These are phyloP conservation scores for Cyclostephanos tholiformis DNA, from an alignment of 108 stramenopile genomes.

Conservation along the genomic window DNA sequence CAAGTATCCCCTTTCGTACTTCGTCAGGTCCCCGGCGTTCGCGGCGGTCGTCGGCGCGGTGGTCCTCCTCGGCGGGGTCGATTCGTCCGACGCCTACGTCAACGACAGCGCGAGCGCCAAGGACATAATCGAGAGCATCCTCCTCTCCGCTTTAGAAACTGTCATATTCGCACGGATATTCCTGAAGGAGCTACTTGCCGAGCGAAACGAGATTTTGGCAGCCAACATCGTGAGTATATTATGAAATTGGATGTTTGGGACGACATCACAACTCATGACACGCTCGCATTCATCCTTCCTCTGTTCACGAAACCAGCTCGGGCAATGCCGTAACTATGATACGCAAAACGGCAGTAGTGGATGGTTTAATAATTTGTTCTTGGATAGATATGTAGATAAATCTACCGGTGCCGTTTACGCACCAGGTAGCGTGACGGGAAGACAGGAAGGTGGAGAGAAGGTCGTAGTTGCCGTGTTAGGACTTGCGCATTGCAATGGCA, in stretches of 20 bases:
- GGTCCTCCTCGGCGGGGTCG: constrained; percentile 23
- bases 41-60: constrained; percentile 28
- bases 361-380: constrained; percentile 19
- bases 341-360: not conserved
- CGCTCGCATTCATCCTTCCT: constrained; percentile 1
- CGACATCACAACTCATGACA: not conserved
- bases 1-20: constrained; percentile 63
- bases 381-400: constrained; percentile 21
- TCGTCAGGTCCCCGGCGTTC: constrained; percentile 55
- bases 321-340: constrained; percentile 47
- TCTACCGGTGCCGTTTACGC: constrained; percentile 45
- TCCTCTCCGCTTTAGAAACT: constrained; percentile 54
- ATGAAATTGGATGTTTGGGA: not conserved
- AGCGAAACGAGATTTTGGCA: constrained; percentile 65
- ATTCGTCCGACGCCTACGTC: constrained; percentile 28
- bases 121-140: constrained; percentile 22
- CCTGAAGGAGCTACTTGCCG: constrained; percentile 62
- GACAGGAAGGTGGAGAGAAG: constrained; percentile 42
- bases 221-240: constrained; percentile 51
- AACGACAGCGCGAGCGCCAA: constrained; percentile 17
- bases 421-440: constrained; percentile 37
- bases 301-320: constrained; percentile 1
- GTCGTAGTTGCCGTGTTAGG: constrained; percentile 69
- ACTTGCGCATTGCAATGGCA: constrained; percentile 78
- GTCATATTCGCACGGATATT: constrained; percentile 61